A percentile compares a stretch with the other conserved stretches of the same genome.
phyloP scores from a whole-genome alignment of 1,139 yeast genomes.

The Taphrina betulina region DNA sequence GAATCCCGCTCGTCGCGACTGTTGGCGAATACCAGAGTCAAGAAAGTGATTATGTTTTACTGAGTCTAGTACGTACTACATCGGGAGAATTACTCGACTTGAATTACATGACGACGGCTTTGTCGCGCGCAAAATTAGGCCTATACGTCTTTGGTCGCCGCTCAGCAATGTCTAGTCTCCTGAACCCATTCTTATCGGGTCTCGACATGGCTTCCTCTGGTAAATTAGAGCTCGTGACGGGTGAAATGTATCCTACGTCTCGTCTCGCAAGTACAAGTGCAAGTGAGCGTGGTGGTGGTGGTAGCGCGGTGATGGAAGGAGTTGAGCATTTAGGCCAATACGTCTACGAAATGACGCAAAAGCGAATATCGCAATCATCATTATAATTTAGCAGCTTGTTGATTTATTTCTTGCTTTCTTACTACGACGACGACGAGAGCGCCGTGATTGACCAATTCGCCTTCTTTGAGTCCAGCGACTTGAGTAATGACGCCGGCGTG shows the following conservation, averaged over 20 bases:
- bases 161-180: slow-evolving; percentile 5
- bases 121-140: slow-evolving; percentile 45
- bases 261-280: slow-evolving; percentile 36
- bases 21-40: slow-evolving; percentile 43
- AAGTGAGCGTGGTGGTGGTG: slow-evolving; percentile 35
- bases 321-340: slow-evolving; percentile 47
- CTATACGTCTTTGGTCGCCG: slow-evolving; percentile 45
- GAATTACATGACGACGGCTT: slow-evolving; percentile 41
- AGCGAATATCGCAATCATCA: slow-evolving; percentile 31
- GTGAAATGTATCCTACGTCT: slow-evolving; percentile 43
- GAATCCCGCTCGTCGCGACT: slow-evolving; percentile 43
- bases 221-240: slow-evolving; percentile 43
- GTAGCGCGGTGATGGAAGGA: slow-evolving; percentile 43
- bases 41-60: slow-evolving; percentile 43
- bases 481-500: slow-evolving; percentile 73
- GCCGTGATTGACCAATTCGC: slow-evolving; percentile 96
- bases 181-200: slow-evolving; percentile 32
- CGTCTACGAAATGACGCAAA: slow-evolving; percentile 46
- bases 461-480: slow-evolving; percentile 69
- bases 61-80: slow-evolving; percentile 43
- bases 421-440: slow-evolving; percentile 65
- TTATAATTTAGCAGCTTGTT: neutral
- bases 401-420: neutral
- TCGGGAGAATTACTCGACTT: slow-evolving; percentile 41
- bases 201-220: slow-evolving; percentile 34